phyloP scores from a whole-genome alignment of 225 moss, liverwort and hornwort species.

The Pseudisothecium myosuroides region DNA sequence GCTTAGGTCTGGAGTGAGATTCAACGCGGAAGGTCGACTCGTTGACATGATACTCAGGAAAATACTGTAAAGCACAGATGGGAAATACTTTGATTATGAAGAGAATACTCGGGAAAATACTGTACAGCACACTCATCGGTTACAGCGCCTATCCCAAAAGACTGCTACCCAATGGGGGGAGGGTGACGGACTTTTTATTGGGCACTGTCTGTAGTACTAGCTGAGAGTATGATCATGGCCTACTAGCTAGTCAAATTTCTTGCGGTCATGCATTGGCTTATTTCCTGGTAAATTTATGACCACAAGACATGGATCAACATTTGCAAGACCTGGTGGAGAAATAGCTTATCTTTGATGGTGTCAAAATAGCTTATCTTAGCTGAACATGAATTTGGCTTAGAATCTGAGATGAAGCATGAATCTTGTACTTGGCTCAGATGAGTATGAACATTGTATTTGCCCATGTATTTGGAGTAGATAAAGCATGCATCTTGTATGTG shows the following conservation, averaged over 20 bases:
- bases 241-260: not conserved
- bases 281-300: not conserved
- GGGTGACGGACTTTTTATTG: not conserved
- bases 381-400: not conserved
- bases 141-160: not conserved
- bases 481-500: not conserved
- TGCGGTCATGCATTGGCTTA: not conserved
- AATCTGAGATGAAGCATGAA: not conserved
- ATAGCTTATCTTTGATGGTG: not conserved
- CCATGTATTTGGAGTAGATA: not conserved
- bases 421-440: not conserved
- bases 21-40: not conserved
- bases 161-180: not conserved
- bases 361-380: not conserved
- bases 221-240: not conserved
- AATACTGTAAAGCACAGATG: not conserved
- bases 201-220: not conserved
- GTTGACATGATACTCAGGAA: not conserved
- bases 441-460: not conserved
- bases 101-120: not conserved
- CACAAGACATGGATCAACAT: not conserved
- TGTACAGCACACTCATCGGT: not conserved
- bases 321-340: not conserved
- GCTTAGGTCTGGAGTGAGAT: not conserved
- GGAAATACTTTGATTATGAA: no score